phyloP scores from a whole-genome alignment of 805 yeast species.

The Saturnispora kantuleensis region DNA sequence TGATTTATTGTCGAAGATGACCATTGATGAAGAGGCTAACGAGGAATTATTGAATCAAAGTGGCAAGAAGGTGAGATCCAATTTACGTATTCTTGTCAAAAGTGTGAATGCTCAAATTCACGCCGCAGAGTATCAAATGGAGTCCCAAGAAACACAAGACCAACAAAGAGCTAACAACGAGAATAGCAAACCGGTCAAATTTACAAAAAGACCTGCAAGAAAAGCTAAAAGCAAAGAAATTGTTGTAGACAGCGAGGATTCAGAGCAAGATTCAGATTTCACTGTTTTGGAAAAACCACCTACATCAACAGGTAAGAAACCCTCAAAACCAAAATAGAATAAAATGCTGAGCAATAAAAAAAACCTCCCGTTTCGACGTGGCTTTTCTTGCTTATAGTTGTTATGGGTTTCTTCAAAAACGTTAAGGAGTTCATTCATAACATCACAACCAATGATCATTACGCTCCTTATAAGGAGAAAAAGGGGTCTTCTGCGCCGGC shows the following conservation, averaged over 20 bases:
- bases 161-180: not conserved
- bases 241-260: not conserved
- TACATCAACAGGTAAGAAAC: not conserved
- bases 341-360: not conserved
- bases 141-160: not conserved
- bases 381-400: not conserved
- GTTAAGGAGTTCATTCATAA: conserved; percentile 34
- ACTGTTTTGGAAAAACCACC: not conserved
- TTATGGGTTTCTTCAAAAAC: conserved; percentile 23
- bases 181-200: conserved; percentile 2
- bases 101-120: conserved; percentile 19
- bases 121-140: not conserved
- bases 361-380: not conserved
- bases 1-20: conserved; percentile 36
- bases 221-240: not conserved
- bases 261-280: not conserved
- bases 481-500: conserved; percentile 22
- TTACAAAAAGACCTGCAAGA: not conserved
- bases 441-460: conserved; percentile 49
- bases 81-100: conserved; percentile 23
- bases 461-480: conserved; percentile 41
- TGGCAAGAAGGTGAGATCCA: conserved; percentile 19
- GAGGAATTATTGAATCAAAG: conserved; percentile 6
- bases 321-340: conserved; percentile 2
- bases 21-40: conserved; percentile 22